These are phyloP conservation scores for Tetrahymena borealis DNA, from an alignment of 73 alveolate species.

Conservation along the genomic window DNA sequence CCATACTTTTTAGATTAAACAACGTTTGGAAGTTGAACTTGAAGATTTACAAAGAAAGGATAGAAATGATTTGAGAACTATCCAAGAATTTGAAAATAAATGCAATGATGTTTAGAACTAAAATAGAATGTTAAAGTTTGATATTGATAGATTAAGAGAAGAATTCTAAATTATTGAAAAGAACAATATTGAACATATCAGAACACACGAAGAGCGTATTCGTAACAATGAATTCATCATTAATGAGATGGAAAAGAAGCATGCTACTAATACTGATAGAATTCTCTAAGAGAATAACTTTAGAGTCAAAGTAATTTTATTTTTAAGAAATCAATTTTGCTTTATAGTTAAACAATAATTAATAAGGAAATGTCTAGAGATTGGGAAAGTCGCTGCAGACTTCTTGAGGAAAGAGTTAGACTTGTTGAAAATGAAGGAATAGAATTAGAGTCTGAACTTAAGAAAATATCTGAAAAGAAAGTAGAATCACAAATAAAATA, in stretches of 20 bases:
- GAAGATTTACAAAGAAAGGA: constrained; percentile 47
- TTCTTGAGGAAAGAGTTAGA: constrained; percentile 31
- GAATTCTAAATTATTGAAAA: constrained; percentile 37
- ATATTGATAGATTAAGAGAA: constrained; percentile 35
- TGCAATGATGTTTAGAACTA: constrained; percentile 18
- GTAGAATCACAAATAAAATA: constrained; percentile 29
- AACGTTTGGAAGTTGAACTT: constrained; percentile 37
- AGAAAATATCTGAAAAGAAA: constrained; percentile 29
- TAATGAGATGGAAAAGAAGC: constrained; percentile 40
- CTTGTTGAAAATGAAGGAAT: constrained; percentile 31
- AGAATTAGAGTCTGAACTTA: constrained; percentile 21
- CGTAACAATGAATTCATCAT: constrained; percentile 34
- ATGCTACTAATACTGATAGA: constrained; percentile 32
- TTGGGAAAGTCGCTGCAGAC: constrained; percentile 47
- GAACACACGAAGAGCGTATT: constrained; percentile 36
- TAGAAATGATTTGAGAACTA: constrained; percentile 38
- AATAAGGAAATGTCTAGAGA: constrained; percentile 26
- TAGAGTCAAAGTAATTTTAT: constrained; percentile 19
- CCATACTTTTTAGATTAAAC: constrained; percentile 39
- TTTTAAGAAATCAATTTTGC: too few relatives aligned
- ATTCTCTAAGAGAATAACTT: constrained; percentile 34
- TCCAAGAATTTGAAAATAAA: constrained; percentile 48
- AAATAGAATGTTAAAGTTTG: constrained; percentile 20
- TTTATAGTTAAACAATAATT: neutral
- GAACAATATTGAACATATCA: constrained; percentile 12